Conservation (phyloP, 1,284 basidiomycete species). For the Rhodotorula mucilaginosa region DNA sequence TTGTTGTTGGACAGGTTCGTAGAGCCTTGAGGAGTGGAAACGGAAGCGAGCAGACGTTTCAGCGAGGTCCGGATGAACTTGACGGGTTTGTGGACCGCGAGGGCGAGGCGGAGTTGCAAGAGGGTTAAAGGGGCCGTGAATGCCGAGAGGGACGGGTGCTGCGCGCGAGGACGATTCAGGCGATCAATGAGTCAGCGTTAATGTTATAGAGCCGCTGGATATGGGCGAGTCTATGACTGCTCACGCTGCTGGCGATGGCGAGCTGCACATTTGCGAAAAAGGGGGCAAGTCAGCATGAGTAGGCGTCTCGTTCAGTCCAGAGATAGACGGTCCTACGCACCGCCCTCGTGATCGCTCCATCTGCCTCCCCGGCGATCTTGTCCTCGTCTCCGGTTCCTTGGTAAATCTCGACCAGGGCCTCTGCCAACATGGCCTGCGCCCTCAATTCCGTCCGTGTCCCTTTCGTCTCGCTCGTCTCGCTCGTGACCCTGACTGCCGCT, state of each 20-base stretch:
- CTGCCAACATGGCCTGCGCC: slow-evolving; percentile 22
- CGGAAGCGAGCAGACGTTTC: slow-evolving; percentile 58
- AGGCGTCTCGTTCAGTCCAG: too few species aligned
- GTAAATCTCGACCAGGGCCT: slow-evolving; percentile 17
- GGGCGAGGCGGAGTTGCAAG: slow-evolving; percentile 19
- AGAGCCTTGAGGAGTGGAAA: slow-evolving; percentile 1
- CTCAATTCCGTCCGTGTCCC: slow-evolving; percentile 24
- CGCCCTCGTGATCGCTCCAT: slow-evolving; percentile 11
- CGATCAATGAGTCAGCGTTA: too few species aligned
- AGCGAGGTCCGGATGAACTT: slow-evolving; percentile 47
- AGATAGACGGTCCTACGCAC: not conserved
- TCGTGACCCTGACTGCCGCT: not conserved
- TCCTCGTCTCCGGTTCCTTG: slow-evolving; percentile 7
- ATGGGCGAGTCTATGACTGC: not conserved
- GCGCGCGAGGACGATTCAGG: not conserved
- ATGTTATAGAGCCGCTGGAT: not conserved
- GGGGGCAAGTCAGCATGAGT: not conserved
- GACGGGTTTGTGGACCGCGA: slow-evolving; percentile 9
- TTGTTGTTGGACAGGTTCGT: not conserved
- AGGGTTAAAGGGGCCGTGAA: slow-evolving; percentile 13
- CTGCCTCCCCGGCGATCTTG: slow-evolving; percentile 2
- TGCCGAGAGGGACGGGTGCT: slow-evolving; percentile 19
- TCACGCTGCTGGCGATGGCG: slow-evolving; percentile 1
- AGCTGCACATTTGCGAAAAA: not conserved
- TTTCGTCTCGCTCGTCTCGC: slow-evolving; percentile 6